These are phyloP conservation scores for Akanthomyces dipterigenus DNA, from an alignment of 2,329 filamentous ascomycete species.

Conservation along the genomic window DNA sequence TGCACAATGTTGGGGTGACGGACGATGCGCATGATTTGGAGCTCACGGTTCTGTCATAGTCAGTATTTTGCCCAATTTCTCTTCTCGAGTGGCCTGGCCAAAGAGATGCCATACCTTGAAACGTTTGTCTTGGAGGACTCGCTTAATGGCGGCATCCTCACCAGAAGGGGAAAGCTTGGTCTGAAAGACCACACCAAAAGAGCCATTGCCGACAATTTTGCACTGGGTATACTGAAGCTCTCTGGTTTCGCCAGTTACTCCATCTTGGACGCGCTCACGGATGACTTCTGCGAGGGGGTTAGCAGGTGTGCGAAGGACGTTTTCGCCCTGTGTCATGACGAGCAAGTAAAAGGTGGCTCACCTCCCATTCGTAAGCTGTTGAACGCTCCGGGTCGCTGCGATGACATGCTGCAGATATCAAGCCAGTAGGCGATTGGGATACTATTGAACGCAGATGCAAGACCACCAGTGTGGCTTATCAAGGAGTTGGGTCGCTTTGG, in stretches of 20 bases:
- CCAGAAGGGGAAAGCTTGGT: conserved; percentile 97
- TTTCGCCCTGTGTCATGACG: background rate
- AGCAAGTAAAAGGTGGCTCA: conserved; percentile 38
- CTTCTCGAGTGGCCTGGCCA: background rate
- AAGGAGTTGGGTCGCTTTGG: conserved; percentile 23
- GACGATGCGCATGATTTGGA: conserved; percentile 99
- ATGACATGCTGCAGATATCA: conserved; percentile 58
- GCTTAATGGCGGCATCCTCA: conserved; percentile 98
- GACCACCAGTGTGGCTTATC: conserved; percentile 17
- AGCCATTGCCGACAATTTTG: conserved; percentile 99
- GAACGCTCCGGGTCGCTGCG: conserved; percentile 87
- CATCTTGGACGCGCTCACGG: conserved; percentile 98
- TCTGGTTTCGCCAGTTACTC: conserved; percentile 89
- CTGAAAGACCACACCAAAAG: conserved; percentile 97
- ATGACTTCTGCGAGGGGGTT: conserved; percentile 67
- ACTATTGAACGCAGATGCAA: background rate
- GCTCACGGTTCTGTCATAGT: conserved; percentile 77
- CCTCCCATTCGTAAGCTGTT: conserved; percentile 89
- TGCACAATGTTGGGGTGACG: conserved; percentile 98
- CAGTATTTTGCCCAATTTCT: conserved; percentile 8
- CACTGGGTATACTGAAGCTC: conserved; percentile 98
- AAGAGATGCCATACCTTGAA: conserved; percentile 70
- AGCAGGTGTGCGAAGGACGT: conserved; percentile 15
- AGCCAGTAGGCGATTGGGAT: conserved; percentile 8
- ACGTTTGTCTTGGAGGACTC: conserved; percentile 96